phyloP scores from a whole-genome alignment of 2,329 filamentous ascomycete species.

The Ophiostoma angusticollis region DNA sequence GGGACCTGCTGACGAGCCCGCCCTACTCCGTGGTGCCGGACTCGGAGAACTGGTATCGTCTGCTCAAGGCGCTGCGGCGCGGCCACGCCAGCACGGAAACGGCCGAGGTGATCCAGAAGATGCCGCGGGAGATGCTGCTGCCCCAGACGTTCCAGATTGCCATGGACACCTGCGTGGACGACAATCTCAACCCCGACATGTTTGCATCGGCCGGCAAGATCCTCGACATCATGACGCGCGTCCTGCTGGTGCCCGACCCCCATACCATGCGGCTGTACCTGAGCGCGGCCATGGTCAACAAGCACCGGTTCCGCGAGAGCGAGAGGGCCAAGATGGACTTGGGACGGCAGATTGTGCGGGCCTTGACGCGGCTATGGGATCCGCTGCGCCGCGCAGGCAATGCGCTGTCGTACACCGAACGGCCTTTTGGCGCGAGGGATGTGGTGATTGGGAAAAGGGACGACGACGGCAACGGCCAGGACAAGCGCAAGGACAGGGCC shows the following conservation, averaged over 20 bases:
- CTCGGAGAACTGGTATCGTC: slow-evolving; percentile 51
- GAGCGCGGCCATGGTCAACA: slow-evolving; percentile 37
- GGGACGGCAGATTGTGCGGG: slow-evolving; percentile 36
- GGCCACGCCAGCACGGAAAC: slow-evolving; percentile 53
- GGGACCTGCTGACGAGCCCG: slow-evolving; percentile 54
- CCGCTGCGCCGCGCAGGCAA: slow-evolving; percentile 27
- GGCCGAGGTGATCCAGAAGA: slow-evolving; percentile 43
- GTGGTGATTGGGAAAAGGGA: no score
- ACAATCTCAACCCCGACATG: slow-evolving; percentile 61
- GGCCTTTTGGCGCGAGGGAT: slow-evolving; percentile 9
- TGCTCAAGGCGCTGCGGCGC: slow-evolving; percentile 53
- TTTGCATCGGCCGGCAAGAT: slow-evolving; percentile 52
- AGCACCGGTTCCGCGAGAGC: slow-evolving; percentile 26
- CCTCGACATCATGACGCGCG: slow-evolving; percentile 47
- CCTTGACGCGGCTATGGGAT: slow-evolving; percentile 38
- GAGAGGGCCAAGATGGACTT: slow-evolving; percentile 28
- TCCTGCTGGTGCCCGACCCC: slow-evolving; percentile 34
- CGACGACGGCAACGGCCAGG: slow-evolving; percentile 12
- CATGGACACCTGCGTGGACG: slow-evolving; percentile 59
- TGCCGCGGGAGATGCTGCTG: slow-evolving; percentile 33
- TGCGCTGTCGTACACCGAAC: slow-evolving; percentile 22
- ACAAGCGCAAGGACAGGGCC: background rate
- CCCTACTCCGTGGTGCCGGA: slow-evolving; percentile 57
- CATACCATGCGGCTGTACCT: slow-evolving; percentile 42
- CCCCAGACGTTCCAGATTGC: slow-evolving; percentile 55